phyloP scores from a whole-genome alignment of 2,329 filamentous ascomycete species.

The Botrytis tulipae region DNA sequence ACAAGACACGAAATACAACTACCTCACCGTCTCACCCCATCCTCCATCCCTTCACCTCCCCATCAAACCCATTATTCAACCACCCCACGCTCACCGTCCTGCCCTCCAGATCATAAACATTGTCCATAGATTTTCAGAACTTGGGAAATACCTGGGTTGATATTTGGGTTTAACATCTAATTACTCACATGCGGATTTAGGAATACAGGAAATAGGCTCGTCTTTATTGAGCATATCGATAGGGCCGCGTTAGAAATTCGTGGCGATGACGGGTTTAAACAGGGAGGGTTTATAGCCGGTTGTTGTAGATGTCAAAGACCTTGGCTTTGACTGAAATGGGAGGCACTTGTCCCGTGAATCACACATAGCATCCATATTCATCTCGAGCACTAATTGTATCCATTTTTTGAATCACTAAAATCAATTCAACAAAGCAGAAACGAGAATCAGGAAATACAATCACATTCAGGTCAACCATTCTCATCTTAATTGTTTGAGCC shows the following conservation, averaged over 20 bases:
- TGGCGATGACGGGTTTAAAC: background rate
- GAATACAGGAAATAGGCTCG: accelerated
- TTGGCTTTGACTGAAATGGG: background rate
- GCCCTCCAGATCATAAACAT: too few species aligned
- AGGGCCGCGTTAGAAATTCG: background rate
- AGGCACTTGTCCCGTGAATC: too few species aligned
- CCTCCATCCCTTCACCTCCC: too few species aligned
- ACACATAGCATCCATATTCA: background rate
- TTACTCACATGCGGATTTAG: background rate
- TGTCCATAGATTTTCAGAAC: too few species aligned
- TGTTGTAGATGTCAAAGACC: background rate
- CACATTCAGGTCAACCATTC: background rate
- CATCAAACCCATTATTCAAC: too few species aligned
- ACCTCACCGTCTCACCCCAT: too few species aligned
- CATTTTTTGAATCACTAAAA: background rate
- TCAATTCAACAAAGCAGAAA: background rate
- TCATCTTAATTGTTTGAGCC: background rate
- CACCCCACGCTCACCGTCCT: too few species aligned
- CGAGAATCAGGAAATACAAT: background rate
- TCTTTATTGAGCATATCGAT: background rate
- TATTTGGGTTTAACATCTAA: too few species aligned
- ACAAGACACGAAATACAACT: background rate
- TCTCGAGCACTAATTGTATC: background rate
- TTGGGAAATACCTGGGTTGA: too few species aligned
- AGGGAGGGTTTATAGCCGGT: background rate